Evolutionary conservation across 305 asterid genomes (phyloP), one percentile per base, ranked within the genome.

Genomic region (Fraxinus xanthoxyloides): DNA sequence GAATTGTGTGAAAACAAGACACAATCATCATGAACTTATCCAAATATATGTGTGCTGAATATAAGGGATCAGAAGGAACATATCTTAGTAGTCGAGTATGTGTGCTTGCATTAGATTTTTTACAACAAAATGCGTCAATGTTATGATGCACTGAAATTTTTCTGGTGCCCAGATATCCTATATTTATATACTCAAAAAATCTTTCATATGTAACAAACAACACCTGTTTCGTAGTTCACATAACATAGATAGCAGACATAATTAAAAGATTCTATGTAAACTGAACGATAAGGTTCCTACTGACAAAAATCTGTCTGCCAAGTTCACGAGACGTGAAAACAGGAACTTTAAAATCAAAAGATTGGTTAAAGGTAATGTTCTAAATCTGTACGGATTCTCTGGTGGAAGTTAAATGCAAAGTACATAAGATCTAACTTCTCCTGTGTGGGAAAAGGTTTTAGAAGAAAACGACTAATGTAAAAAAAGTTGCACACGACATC

Each of bases 1-100:
- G 43, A 84, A 77, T 51, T 63, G 87, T 54, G 40, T 26, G 80
- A 46, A 63, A 70, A 46, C 12, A 85, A 15, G 72, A 80, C 21
- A 69, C 56, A 23, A 28, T 70, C 19, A 48, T 15, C 19, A 48
- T 56, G 59, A 77, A 31, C 40, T 32, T 36, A 17, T 19, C 36
- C 63, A 10, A 54, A 61, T n/a, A n/a, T n/a, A n/a, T n/a, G n/a
- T n/a, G n/a, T n/a, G n/a, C 51, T 61, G 7, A 54, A 67, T 79
- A 10, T 76, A 79, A 80, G 7, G 23, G 65, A 61, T 61, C 10
- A 61, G 31, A 61, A 23, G 31, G 70, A 23, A 61, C 23, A 21
- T 61, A 19, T 61, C 31, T 7, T 61, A 19, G 31, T 61, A 8
- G 30, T 23, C 17, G 15, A 61, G 31, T 26, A 73, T 28, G 43